These are phyloP conservation scores for Porodaedalea pini DNA, from an alignment of 1,284 basidiomycete genomes.

Conservation along the genomic window DNA sequence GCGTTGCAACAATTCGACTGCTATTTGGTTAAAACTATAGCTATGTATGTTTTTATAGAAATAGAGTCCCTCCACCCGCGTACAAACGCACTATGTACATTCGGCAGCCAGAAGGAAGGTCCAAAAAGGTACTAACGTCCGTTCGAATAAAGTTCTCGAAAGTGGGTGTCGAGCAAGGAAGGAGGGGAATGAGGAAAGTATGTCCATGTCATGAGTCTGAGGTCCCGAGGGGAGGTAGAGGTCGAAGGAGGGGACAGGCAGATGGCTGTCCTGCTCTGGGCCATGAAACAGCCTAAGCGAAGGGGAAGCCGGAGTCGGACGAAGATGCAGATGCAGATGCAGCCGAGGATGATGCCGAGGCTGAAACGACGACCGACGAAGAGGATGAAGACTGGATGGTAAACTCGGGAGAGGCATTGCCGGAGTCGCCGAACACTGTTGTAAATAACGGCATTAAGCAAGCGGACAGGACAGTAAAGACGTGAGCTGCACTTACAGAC, in stretches of 20 bases:
- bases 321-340: not conserved
- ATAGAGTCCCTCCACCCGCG: not conserved
- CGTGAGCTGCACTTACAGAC: conserved; percentile 36
- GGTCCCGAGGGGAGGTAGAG: not conserved
- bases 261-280: too few species aligned
- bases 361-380: not conserved
- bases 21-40: too few species aligned
- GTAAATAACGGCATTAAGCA: not conserved
- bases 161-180: not conserved
- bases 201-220: not conserved
- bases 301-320: not conserved
- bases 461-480: not conserved
- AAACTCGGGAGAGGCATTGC: conserved; percentile 33
- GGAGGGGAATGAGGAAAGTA: not conserved
- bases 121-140: conserved; percentile 1
- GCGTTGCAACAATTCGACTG: too few species aligned
- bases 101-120: not conserved
- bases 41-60: too few species aligned
- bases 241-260: not conserved
- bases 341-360: not conserved
- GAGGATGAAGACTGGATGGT: conserved; percentile 24
- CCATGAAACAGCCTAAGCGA: too few species aligned
- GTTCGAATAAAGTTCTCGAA: not conserved
- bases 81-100: not conserved
- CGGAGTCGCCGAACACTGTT: conserved; percentile 36